Percentiles rank a stretch among this genome's conserved stretches.
Evolutionary conservation across 2,329 filamentous ascomycete species (phyloP).

Genomic region (Diaporthe aspalathi): DNA sequence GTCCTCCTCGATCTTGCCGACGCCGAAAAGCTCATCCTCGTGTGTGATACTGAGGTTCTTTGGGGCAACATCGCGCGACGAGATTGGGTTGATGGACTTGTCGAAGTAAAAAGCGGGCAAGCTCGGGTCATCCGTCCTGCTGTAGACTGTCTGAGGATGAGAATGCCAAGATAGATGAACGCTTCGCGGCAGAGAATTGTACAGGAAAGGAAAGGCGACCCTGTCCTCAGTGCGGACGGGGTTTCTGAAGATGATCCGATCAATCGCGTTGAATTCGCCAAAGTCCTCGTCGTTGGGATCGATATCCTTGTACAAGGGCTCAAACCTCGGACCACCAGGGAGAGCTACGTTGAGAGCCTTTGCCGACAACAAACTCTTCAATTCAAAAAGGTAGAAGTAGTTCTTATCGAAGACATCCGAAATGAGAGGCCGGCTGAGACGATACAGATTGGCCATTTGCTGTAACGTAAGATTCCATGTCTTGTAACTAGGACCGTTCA

Average conservation of each 20-base stretch:
- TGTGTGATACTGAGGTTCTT: conserved; percentile 94
- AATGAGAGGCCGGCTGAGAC: conserved; percentile 88
- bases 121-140: conserved; percentile 85
- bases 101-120: conserved; percentile 98
- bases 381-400: conserved; percentile 97
- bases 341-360: conserved; percentile 98
- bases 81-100: conserved; percentile 97
- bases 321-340: conserved; percentile 95
- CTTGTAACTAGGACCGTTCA: conserved; percentile 97
- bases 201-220: conserved; percentile 93
- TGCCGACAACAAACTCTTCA: conserved; percentile 93
- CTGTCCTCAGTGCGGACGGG: conserved; percentile 96
- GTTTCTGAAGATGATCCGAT: conserved; percentile 97
- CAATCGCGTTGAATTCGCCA: conserved; percentile 99
- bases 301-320: conserved; percentile 97
- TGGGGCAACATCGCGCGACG: conserved; percentile 90
- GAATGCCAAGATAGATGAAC: conserved; percentile 96
- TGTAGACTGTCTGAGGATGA: conserved; percentile 91
- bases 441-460: conserved; percentile 96
- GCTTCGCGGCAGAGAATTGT: conserved; percentile 95
- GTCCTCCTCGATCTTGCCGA: conserved; percentile 76
- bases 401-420: conserved; percentile 96
- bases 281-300: conserved; percentile 99
- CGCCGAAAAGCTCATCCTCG: conserved; percentile 93
- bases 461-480: conserved; percentile 91